Percentiles rank a stretch among this genome's conserved stretches.
These are phyloP conservation scores for Monosporascus cannonballus DNA, from an alignment of 2,329 filamentous ascomycete species.

Conservation along the genomic window DNA sequence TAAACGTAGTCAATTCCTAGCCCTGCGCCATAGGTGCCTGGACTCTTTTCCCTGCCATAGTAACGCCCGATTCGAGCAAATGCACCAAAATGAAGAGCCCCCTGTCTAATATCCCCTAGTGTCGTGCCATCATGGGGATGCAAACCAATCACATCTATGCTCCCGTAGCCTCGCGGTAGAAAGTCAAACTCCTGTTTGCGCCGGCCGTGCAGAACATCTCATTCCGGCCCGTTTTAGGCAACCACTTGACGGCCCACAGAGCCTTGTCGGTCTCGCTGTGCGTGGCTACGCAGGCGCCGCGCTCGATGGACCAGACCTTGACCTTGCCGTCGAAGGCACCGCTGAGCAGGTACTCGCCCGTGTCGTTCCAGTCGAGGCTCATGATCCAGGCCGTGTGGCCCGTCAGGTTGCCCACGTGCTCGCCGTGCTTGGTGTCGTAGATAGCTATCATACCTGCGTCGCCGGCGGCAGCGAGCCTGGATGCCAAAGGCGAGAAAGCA, in stretches of 20 bases:
- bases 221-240: constrained; percentile 63
- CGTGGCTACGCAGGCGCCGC: constrained; percentile 79
- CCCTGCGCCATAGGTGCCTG: too few species aligned
- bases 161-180: constrained; percentile 83
- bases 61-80: too few species aligned
- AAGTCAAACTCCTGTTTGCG: constrained; percentile 67
- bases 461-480: constrained; percentile 80
- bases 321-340: constrained; percentile 89
- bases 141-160: constrained; percentile 4
- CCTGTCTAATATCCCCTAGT: too few species aligned
- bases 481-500: constrained; percentile 80
- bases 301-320: constrained; percentile 92
- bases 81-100: too few species aligned
- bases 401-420: constrained; percentile 77
- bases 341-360: constrained; percentile 84
- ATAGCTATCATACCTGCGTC: constrained; percentile 84
- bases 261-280: constrained; percentile 85
- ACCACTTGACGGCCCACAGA: constrained; percentile 79
- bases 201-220: constrained; percentile 76
- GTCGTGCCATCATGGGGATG: neutral
- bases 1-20: too few species aligned
- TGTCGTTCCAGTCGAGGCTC: constrained; percentile 86
- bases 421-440: constrained; percentile 87
- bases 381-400: constrained; percentile 80
- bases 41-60: too few species aligned